Evolutionary conservation across 1,284 basidiomycete species (phyloP).

Genomic region (Trametes versicolor): DNA sequence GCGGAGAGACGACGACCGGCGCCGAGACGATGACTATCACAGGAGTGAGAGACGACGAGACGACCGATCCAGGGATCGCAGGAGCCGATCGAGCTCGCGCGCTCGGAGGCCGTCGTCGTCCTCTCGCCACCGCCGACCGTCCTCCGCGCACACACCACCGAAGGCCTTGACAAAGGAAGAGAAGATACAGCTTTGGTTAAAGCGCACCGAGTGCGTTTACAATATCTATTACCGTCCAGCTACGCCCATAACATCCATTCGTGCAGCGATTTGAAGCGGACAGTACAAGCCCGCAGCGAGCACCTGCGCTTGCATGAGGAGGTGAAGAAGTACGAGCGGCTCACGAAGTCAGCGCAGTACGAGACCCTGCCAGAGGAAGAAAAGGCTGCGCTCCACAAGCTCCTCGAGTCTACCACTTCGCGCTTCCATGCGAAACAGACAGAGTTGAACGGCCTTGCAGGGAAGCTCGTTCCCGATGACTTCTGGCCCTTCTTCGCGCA

Average conservation of each 20-base stretch:
- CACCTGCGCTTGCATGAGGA: constrained; percentile 39
- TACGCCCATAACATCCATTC: background rate
- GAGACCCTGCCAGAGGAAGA: constrained; percentile 35
- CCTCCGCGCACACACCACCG: constrained; percentile 5
- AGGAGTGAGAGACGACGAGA: constrained; percentile 7
- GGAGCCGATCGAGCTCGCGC: constrained; percentile 24
- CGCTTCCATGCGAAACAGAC: constrained; percentile 41
- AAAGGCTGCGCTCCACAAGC: constrained; percentile 32
- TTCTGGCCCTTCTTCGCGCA: constrained; percentile 52
- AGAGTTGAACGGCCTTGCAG: constrained; percentile 40
- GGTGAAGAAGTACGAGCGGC: constrained; percentile 32
- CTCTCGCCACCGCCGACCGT: constrained; percentile 1
- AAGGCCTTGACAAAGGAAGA: constrained; percentile 38
- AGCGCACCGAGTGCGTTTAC: constrained; percentile 44
- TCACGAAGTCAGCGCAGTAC: constrained; percentile 33
- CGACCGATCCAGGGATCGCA: constrained; percentile 13
- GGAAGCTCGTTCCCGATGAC: constrained; percentile 46
- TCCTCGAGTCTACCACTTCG: constrained; percentile 40
- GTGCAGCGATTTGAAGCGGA: constrained; percentile 39
- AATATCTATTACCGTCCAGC: background rate
- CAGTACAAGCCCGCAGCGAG: constrained; percentile 40
- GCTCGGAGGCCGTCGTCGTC: constrained; percentile 9
- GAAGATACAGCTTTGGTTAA: constrained; percentile 43
- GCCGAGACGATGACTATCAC: constrained; percentile 2
- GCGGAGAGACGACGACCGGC: constrained; percentile 12